Base-by-base conservation (phyloP, 2,329 filamentous ascomycete species). In the Pseudopyricularia cyperi region DNA sequence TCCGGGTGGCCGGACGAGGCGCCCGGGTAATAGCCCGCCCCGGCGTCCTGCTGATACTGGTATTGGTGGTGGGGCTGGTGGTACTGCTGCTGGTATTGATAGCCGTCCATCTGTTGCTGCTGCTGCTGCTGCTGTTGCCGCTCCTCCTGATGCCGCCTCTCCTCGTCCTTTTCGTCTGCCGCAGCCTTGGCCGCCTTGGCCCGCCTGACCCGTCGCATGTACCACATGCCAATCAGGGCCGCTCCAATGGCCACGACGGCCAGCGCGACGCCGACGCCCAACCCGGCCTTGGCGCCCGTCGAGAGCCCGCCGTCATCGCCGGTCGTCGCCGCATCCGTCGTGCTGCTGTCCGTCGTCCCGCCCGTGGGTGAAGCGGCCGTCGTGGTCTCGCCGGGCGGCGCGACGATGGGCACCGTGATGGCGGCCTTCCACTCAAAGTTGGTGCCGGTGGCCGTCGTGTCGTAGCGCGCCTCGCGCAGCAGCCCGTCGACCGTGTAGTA, bases 211-310 rank as follows among this genome's bases (percentile, higher is more conserved):
- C 58, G 54, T 12, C 62, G 60, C 24, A 64, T 49, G 37, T 66
- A 55, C 46, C 60, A 58, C 14, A 65, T 22, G 26, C 57, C 58
- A 34, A 60, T 60, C 7, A 61, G 50, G 32, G 62, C 60, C 46
- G 60, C 64, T 4, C 54, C 58, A 19, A 68, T 17, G 1, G 61
- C 62, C 12, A 68, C 56, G 12, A 59, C 63, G 49, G 61, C 66
- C 11, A 69, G 51, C 2, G 61, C 58, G 19, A 65, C 64, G 26
- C 67, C 66, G 6, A 66, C 61, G 17, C 63, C 62, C 50, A 68
- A 58, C 22, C 67, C 65, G 1, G 60, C 62, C 54, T 66, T 68
- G 56, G 63, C 66, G 7, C 65, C 65, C 1, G 61, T 55, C 39
- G 62, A 65, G 9, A 69, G 61, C 1, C 61, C 62, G 17, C 52